These are phyloP conservation scores for Astrothelium macrocarpum DNA, from an alignment of 495 filamentous ascomycete genomes.

Conservation along the genomic window DNA sequence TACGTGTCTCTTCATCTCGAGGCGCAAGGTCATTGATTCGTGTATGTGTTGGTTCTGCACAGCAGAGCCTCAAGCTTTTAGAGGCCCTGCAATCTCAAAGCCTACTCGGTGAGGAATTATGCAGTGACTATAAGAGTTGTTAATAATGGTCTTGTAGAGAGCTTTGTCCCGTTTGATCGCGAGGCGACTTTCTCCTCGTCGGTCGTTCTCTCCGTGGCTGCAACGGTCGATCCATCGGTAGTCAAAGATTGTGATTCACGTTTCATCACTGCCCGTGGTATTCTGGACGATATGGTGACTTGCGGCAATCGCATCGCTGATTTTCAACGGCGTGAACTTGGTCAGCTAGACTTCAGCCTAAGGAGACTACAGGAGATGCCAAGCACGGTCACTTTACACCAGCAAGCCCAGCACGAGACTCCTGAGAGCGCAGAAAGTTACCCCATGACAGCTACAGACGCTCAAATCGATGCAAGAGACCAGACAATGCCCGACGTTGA, in stretches of 20 bases:
- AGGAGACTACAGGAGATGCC: background rate
- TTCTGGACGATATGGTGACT: conserved; percentile 38
- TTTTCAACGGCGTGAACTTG: conserved; percentile 6
- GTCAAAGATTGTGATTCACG: conserved; percentile 27
- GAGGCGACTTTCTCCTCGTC: conserved; percentile 32
- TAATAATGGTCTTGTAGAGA: conserved; percentile 25
- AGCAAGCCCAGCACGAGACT: background rate
- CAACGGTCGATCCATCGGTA: conserved; percentile 28
- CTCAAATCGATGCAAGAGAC: background rate
- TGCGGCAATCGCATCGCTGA: conserved; percentile 34
- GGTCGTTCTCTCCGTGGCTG: conserved; percentile 29
- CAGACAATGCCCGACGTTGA: background rate
- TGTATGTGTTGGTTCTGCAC: conserved; percentile 37
- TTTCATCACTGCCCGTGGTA: conserved; percentile 30
- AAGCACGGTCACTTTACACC: background rate
- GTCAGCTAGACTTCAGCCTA: background rate
- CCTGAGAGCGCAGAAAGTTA: background rate
- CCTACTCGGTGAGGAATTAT: conserved; percentile 30
- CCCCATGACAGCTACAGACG: background rate
- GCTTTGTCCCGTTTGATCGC: conserved; percentile 39
- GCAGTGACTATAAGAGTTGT: background rate
- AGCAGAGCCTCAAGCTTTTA: conserved; percentile 36
- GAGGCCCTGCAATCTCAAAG: conserved; percentile 32
- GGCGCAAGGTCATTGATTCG: conserved; percentile 33
- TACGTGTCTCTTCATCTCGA: conserved; percentile 26